A percentile compares a stretch with the other conserved stretches of the same genome.
Conservation (phyloP, 2,329 filamentous ascomycete genomes). For the Nemania sp. region DNA sequence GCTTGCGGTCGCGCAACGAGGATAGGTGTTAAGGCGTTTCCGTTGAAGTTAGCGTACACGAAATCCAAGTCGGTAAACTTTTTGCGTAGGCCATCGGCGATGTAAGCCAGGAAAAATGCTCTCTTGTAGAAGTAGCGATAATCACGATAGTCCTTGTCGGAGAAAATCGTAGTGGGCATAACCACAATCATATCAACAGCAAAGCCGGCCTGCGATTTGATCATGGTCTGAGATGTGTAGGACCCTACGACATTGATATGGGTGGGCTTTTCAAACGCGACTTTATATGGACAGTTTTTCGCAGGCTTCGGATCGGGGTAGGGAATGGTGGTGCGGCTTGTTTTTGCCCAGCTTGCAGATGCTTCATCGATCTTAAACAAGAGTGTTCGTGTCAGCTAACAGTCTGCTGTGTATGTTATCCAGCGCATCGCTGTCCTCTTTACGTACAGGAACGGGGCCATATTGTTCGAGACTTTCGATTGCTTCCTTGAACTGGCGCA, state of each 20-base stretch:
- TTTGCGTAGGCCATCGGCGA: constrained; percentile 77
- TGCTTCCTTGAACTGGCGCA: constrained; percentile 65
- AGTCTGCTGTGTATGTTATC: constrained; percentile 5
- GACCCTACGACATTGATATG: constrained; percentile 91
- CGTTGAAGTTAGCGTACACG: constrained; percentile 74
- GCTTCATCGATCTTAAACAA: constrained; percentile 73
- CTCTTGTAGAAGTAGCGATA: constrained; percentile 95
- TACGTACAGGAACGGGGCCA: constrained; percentile 63
- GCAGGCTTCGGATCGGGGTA: constrained; percentile 85
- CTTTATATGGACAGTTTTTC: constrained; percentile 82
- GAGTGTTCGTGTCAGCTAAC: constrained; percentile 1
- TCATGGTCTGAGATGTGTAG: constrained; percentile 81
- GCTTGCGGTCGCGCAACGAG: constrained; percentile 59
- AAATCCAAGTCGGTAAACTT: constrained; percentile 67
- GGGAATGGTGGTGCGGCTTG: constrained; percentile 77
- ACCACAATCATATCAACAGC: constrained; percentile 86
- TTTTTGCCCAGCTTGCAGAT: constrained; percentile 73
- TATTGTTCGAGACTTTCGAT: constrained; percentile 65
- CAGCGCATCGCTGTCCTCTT: constrained; percentile 5
- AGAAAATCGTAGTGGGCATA: constrained; percentile 84
- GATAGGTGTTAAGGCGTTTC: constrained; percentile 82
- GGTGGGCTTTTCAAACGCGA: constrained; percentile 80
- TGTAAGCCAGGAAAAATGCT: constrained; percentile 88
- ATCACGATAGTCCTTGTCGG: constrained; percentile 94
- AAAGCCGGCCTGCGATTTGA: constrained; percentile 69